Evolutionary conservation across 1,284 basidiomycete species (phyloP).

Genomic region (Cryptococcus depauperatus): DNA sequence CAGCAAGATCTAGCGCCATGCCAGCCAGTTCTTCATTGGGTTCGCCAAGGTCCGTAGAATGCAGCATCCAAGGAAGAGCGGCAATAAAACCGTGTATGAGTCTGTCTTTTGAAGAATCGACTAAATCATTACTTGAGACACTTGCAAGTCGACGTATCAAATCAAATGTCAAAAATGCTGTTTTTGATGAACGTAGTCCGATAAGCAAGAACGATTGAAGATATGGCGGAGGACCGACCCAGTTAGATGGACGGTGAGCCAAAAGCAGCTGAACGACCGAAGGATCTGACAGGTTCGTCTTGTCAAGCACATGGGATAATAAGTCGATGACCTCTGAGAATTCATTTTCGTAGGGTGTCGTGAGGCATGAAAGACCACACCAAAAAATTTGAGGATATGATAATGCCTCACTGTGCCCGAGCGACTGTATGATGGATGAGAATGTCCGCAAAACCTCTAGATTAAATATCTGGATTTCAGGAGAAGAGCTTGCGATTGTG

Average conservation of each 20-base stretch:
- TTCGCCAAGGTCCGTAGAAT: conserved; percentile 62
- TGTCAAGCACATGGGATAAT: conserved; percentile 60
- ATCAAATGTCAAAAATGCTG: conserved; percentile 60
- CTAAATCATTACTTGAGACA: conserved; percentile 57
- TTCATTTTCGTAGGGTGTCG: conserved; percentile 74
- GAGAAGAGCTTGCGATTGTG: conserved; percentile 63
- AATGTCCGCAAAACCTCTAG: conserved; percentile 76
- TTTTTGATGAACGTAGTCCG: conserved; percentile 71
- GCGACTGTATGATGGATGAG: conserved; percentile 56
- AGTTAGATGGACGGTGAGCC: conserved; percentile 62
- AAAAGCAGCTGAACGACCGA: conserved; percentile 57
- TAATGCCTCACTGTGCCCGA: conserved; percentile 55
- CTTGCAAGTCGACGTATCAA: conserved; percentile 61
- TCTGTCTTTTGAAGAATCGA: conserved; percentile 65
- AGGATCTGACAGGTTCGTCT: conserved; percentile 64
- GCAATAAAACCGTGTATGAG: conserved; percentile 76
- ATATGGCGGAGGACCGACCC: conserved; percentile 57
- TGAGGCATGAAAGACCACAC: conserved; percentile 72
- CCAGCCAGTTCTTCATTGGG: conserved; percentile 57
- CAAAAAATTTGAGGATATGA: conserved; percentile 76
- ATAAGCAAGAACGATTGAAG: conserved; percentile 69
- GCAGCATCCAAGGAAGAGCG: conserved; percentile 80
- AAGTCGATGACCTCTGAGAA: conserved; percentile 64
- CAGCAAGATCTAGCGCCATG: conserved; percentile 68
- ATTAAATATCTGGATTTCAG: conserved; percentile 72